Percentiles rank a stretch among this genome's conserved stretches.
Evolutionary conservation across 2,329 filamentous ascomycete genomes (phyloP).

Genomic region (Ophiostoma piceae): DNA sequence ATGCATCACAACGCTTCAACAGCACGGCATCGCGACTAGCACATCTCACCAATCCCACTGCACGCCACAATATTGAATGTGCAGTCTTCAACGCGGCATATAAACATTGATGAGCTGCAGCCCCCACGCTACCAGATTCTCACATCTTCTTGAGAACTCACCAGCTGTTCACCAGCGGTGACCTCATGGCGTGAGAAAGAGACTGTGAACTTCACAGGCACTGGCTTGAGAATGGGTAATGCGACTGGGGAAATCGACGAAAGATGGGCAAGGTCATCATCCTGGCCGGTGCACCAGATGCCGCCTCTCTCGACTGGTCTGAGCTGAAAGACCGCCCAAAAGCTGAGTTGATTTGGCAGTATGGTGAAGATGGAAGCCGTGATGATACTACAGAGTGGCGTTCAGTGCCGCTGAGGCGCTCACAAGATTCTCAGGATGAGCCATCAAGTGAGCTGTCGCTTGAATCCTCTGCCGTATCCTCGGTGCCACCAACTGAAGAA

Average conservation of each 20-base stretch:
- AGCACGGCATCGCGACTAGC: not conserved
- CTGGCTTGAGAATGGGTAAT: not conserved
- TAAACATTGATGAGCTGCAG: not conserved
- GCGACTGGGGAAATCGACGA: not conserved
- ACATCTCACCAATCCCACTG: not conserved
- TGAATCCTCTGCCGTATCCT: not conserved
- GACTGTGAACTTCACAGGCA: not conserved
- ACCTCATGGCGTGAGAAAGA: not conserved
- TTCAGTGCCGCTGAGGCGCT: not conserved
- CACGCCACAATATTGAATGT: not conserved
- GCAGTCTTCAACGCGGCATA: not conserved
- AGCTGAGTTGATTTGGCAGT: not conserved
- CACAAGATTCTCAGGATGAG: not conserved
- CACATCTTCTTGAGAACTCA: not conserved
- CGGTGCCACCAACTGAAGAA: not conserved
- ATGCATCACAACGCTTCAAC: not conserved
- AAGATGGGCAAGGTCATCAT: constrained; percentile 33
- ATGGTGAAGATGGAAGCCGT: no score
- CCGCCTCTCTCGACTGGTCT: constrained; percentile 52
- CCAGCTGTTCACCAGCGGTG: not conserved
- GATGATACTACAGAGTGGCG: not conserved
- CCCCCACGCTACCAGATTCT: not conserved
- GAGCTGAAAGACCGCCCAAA: constrained; percentile 40
- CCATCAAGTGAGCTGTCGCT: no score
- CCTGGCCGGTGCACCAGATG: constrained; percentile 53